Conservation (phyloP, 306 rosid genomes). For the Trifolium subterraneum region DNA sequence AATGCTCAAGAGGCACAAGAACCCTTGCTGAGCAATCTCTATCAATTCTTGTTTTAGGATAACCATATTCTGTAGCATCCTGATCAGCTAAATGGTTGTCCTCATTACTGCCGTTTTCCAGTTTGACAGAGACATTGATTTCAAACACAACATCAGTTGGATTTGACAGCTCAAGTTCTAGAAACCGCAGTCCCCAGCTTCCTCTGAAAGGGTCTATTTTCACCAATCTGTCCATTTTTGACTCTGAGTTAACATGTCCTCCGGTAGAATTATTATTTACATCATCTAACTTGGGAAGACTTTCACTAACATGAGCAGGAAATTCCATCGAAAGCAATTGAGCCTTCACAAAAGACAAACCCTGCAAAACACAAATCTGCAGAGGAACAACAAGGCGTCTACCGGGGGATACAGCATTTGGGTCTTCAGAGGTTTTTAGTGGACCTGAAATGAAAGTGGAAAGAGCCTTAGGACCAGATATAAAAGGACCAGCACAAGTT, state of each 20-base stretch:
- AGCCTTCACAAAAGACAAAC: constrained; percentile 92
- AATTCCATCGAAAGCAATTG: constrained; percentile 95
- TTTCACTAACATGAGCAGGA: constrained; percentile 91
- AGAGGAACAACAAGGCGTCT: constrained; percentile 90
- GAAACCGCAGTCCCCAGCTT: constrained; percentile 94
- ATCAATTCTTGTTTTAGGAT: constrained; percentile 87
- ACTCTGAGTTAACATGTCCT: constrained; percentile 51
- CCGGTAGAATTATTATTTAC: constrained; percentile 48
- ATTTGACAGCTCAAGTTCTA: constrained; percentile 91
- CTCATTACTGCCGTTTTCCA: constrained; percentile 66
- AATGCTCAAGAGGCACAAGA: constrained; percentile 89
- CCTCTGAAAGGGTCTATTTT: constrained; percentile 92
- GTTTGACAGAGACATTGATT: constrained; percentile 81
- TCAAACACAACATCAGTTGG: constrained; percentile 88
- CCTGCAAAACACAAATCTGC: constrained; percentile 90
- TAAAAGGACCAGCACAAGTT: constrained; percentile 6
- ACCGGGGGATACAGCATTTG: constrained; percentile 76
- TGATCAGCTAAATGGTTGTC: constrained; percentile 53
- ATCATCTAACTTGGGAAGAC: constrained; percentile 63
- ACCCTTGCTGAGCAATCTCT: constrained; percentile 95
- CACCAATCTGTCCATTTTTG: constrained; percentile 78
- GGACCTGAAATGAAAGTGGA: constrained; percentile 64
- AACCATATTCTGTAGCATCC: constrained; percentile 69
- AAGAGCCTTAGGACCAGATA: constrained; percentile 32
- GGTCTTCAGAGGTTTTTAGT: constrained; percentile 57